phyloP scores from a whole-genome alignment of 441 rosid species.

The Gossypium laxum region DNA sequence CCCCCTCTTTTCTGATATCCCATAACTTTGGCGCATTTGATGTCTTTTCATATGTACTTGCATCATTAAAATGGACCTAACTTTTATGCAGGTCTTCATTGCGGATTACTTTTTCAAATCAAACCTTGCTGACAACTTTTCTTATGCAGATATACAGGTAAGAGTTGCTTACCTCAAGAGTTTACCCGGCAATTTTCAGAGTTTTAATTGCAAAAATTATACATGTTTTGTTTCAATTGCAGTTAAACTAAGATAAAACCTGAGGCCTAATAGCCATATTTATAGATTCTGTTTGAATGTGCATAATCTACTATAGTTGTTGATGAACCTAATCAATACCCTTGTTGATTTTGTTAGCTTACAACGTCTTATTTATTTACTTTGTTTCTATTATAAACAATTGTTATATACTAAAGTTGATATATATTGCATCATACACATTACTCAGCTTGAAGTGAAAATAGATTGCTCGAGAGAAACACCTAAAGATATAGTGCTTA shows the following conservation, averaged over 20 bases:
- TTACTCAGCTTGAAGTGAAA: slow-evolving; percentile 76
- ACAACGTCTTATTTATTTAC: background rate
- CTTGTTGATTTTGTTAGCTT: background rate
- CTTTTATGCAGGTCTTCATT: slow-evolving; percentile 67
- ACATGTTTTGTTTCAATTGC: background rate
- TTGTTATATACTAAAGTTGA: background rate
- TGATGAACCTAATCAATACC: background rate
- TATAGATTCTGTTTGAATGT: background rate
- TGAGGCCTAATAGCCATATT: background rate
- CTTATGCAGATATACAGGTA: slow-evolving; percentile 70
- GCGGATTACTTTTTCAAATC: slow-evolving; percentile 79
- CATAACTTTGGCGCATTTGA: background rate
- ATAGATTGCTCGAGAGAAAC: slow-evolving; percentile 47
- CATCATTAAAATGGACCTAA: background rate
- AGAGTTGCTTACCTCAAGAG: slow-evolving; percentile 6
- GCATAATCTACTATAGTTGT: background rate
- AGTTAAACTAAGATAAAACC: background rate
- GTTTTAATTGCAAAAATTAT: slow-evolving; percentile 2
- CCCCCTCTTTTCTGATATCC: background rate
- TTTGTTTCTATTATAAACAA: background rate
- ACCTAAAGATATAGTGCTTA: slow-evolving; percentile 41
- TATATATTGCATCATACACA: background rate
- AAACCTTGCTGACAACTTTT: slow-evolving; percentile 57
- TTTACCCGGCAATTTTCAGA: background rate
- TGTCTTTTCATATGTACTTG: slow-evolving; percentile 2